These are phyloP conservation scores for Wickerhamomyces tratensis DNA, from an alignment of 805 yeast species.

Conservation along the genomic window DNA sequence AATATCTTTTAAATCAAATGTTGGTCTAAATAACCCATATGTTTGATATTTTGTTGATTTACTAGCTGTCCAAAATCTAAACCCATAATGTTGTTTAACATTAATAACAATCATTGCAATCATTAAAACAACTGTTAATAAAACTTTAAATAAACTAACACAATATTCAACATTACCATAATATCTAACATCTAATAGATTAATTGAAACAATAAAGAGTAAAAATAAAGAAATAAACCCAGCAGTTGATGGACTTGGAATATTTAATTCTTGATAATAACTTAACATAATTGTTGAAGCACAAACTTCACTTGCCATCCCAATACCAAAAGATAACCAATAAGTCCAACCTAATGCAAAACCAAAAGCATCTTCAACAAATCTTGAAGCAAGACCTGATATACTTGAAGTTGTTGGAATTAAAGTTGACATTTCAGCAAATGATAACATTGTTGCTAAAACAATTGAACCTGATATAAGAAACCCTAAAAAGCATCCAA, in stretches of 20 bases:
- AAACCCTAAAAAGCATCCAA: conserved; percentile 66
- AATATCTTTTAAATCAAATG: conserved; percentile 54
- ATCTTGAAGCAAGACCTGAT: conserved; percentile 63
- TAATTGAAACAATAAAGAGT: conserved; percentile 33
- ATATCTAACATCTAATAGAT: conserved; percentile 58
- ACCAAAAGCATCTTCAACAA: conserved; percentile 72
- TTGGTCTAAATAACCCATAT: conserved; percentile 68
- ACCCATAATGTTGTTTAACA: conserved; percentile 43
- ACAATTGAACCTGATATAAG: conserved; percentile 56
- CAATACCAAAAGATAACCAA: conserved; percentile 63
- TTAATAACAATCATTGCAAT: conserved; percentile 59
- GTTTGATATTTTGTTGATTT: conserved; percentile 38
- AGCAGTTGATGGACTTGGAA: conserved; percentile 40
- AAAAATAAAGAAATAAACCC: conserved; percentile 62
- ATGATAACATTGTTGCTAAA: conserved; percentile 57
- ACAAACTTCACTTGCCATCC: conserved; percentile 71
- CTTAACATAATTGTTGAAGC: conserved; percentile 72
- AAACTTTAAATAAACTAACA: conserved; percentile 47
- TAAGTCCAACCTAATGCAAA: conserved; percentile 67
- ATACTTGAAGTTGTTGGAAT: conserved; percentile 76
- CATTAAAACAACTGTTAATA: conserved; percentile 42
- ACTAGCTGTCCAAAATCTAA: conserved; percentile 54
- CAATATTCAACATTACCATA: conserved; percentile 70
- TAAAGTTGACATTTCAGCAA: conserved; percentile 75
- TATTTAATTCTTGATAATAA: conserved; percentile 48